Conservation (phyloP, 108 stramenopile genomes). For the Conticribra guillardii region DNA sequence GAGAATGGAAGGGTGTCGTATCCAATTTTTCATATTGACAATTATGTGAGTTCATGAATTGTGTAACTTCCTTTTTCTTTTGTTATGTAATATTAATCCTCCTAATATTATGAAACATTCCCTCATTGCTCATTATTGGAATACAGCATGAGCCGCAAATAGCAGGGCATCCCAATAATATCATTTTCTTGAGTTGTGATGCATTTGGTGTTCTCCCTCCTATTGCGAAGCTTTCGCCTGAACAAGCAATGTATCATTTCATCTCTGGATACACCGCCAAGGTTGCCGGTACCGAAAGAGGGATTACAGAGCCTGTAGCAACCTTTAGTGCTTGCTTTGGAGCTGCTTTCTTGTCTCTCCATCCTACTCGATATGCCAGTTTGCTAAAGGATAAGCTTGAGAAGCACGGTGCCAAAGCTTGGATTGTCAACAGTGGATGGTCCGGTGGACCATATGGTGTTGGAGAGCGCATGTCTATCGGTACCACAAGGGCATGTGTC, state of each 20-base stretch:
- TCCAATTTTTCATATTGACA: slow-evolving; percentile 94
- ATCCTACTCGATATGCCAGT: slow-evolving; percentile 95
- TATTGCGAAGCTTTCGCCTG: slow-evolving; percentile 90
- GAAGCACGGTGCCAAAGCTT: slow-evolving; percentile 87
- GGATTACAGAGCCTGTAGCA: slow-evolving; percentile 92
- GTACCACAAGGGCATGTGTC: slow-evolving; percentile 94
- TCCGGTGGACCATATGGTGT: slow-evolving; percentile 94
- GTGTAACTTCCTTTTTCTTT: background rate
- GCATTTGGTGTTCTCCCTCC: slow-evolving; percentile 98
- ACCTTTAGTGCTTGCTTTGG: slow-evolving; percentile 97
- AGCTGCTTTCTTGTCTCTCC: slow-evolving; percentile 97
- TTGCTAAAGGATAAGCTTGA: slow-evolving; percentile 92
- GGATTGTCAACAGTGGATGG: slow-evolving; percentile 98
- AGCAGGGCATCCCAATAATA: slow-evolving; percentile 95
- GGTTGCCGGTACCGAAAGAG: slow-evolving; percentile 98
- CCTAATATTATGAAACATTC: too few species aligned
- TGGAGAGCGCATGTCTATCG: slow-evolving; percentile 96
- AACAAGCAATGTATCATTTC: slow-evolving; percentile 98
- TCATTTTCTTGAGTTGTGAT: slow-evolving; percentile 97
- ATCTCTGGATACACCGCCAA: slow-evolving; percentile 98
- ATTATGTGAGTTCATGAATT: slow-evolving; percentile 64
- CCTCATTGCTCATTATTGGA: too few species aligned
- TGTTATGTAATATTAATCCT: too few species aligned
- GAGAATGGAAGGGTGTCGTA: slow-evolving; percentile 98
- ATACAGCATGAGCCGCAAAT: slow-evolving; percentile 88